These are phyloP conservation scores for Ceratobasidium sp. DNA, from an alignment of 1,284 basidiomycete species.

Conservation along the genomic window DNA sequence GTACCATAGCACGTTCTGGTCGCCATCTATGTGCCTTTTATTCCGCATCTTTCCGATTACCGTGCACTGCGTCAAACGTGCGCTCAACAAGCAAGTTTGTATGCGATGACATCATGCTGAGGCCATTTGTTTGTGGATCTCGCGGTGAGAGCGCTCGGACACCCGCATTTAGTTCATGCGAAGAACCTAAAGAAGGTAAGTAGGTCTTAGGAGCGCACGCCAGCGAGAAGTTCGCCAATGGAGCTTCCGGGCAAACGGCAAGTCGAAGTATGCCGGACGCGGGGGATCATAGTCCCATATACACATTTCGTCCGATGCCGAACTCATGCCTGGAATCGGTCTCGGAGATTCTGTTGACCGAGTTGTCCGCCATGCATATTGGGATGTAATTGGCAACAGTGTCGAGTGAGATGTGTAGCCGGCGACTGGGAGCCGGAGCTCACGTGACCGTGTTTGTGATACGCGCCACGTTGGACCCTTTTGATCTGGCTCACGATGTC, in stretches of 20 bases:
- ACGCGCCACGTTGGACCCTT: conserved; percentile 11
- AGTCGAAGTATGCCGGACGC: conserved; percentile 12
- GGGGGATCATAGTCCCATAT: conserved; percentile 10
- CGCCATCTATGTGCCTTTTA: not conserved
- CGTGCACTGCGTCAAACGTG: conserved; percentile 18
- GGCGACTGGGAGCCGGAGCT: not conserved
- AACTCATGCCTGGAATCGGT: not conserved
- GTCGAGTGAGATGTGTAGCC: not conserved
- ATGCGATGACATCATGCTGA: conserved; percentile 21
- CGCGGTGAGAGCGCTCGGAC: no score
- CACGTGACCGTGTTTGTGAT: conserved; percentile 13
- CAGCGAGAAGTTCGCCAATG: conserved; percentile 15
- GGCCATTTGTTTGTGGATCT: not conserved
- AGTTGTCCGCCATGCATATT: not conserved
- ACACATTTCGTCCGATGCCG: conserved; percentile 22
- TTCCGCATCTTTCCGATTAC: not conserved
- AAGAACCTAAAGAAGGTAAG: not conserved
- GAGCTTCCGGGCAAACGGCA: not conserved
- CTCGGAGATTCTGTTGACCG: not conserved
- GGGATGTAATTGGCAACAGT: not conserved
- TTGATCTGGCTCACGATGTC: conserved; percentile 10
- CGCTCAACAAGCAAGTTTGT: not conserved
- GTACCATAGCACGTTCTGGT: not conserved
- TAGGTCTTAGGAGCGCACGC: not conserved
- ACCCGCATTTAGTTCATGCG: not conserved